phyloP scores from a whole-genome alignment of 768 basidiomycete species.

The Mycena sanguinolenta region DNA sequence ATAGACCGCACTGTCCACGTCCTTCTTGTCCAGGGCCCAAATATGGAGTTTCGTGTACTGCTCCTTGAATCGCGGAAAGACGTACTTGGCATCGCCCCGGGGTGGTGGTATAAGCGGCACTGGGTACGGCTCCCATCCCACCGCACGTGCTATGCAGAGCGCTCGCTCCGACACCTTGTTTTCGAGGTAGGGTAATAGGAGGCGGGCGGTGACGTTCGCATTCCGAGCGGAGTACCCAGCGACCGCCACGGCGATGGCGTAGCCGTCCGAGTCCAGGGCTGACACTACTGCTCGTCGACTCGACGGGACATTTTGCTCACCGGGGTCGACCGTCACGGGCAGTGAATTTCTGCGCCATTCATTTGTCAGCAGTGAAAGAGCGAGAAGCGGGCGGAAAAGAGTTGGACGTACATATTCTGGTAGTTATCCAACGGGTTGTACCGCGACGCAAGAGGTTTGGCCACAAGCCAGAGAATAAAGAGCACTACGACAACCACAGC shows the following conservation, averaged over 20 bases:
- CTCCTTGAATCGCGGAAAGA: constrained; percentile 48
- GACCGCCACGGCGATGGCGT: constrained; percentile 46
- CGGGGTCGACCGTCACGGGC: not conserved
- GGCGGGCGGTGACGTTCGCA: constrained; percentile 44
- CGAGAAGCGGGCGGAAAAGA: not conserved
- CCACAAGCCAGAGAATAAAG: not conserved
- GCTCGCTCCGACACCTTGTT: constrained; percentile 45
- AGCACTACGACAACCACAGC: not conserved
- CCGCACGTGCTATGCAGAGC: constrained; percentile 45
- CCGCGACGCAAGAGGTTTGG: not conserved
- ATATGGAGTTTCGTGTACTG: constrained; percentile 53
- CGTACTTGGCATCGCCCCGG: constrained; percentile 43
- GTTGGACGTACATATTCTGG: not conserved
- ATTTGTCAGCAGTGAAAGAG: not conserved
- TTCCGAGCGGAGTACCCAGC: constrained; percentile 46
- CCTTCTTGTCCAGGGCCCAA: constrained; percentile 48
- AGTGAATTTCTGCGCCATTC: not conserved
- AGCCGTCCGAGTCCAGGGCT: constrained; percentile 48
- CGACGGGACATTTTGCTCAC: not conserved
- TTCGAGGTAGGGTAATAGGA: constrained; percentile 47
- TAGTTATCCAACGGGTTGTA: constrained; percentile 8
- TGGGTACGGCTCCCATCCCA: constrained; percentile 47
- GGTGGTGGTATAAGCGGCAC: constrained; percentile 49
- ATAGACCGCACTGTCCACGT: constrained; percentile 41
- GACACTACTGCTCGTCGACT: constrained; percentile 43